Evolutionary conservation across 805 yeast species (phyloP), one percentile per base, ranked within the genome.

Genomic region (Komagataella mondaviorum): DNA sequence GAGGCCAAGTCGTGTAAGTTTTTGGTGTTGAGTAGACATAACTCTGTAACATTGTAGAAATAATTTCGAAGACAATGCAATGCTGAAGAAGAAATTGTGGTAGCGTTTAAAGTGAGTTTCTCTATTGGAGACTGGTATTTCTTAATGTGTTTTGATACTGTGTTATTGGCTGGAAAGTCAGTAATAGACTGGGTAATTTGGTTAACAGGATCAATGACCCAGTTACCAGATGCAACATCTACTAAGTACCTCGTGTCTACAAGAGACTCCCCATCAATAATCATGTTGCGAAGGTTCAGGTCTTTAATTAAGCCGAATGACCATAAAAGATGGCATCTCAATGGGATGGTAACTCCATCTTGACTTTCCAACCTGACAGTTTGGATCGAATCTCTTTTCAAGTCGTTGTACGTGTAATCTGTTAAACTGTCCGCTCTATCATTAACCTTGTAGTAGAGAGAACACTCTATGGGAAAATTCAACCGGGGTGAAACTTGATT

Each of bases 271-370:
- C 73, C 73, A 55, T 76, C 81, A 36, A 80, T 67, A 20, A 76
- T 69, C 57, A 80, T 69, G 54, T 77, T 73, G 48, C 67, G 65
- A 24, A 80, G 61, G 3, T 61, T 61, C 22, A 80, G 59, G 49
- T 71, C 72, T 36, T 71, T 65, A 5, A 80, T 69, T 8, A 69
- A 57, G 14, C 75, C 73, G 52, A 75, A 66, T 17, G 80, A 64
- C 55, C 76, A 64, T 1, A 78, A 60, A 6, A 79, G 56, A 54
- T 74, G 77, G 10, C 71, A 64, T 52, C 75, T 68, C 55, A 79
- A 62, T 3, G 82, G 78, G 14, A 80, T 73, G 39, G 73, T 71
- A 80, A 80, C 74, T 2, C 78, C 79, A 3, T 60, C 59, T n/a
- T 76, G 57, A n/a, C 55, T 64, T 2, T 64, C 54, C 5, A 75